Percentiles rank a stretch among this genome's conserved stretches.
Evolutionary conservation across 345 rosid species (phyloP).

Genomic region (Barbarea vulgaris): DNA sequence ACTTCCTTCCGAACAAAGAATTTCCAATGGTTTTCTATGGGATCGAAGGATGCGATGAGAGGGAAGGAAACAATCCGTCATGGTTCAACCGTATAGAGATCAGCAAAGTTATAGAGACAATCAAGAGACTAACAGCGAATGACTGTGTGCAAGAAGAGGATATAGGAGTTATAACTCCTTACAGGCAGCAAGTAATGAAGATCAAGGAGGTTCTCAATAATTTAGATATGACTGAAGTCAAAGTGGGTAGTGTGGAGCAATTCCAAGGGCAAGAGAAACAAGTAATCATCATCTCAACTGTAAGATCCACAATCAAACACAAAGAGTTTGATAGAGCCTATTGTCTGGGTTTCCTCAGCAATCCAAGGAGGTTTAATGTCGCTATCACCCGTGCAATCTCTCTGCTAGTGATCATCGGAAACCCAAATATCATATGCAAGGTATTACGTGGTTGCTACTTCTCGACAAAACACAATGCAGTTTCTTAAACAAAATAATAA

Average conservation of each 20-base stretch:
- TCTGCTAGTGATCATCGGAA: slow-evolving; percentile 72
- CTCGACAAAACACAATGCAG: background rate
- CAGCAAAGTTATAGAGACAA: slow-evolving; percentile 77
- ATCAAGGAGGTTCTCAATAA: slow-evolving; percentile 69
- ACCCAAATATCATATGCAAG: slow-evolving; percentile 82
- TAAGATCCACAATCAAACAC: slow-evolving; percentile 84
- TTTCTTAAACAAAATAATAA: background rate
- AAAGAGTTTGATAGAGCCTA: slow-evolving; percentile 67
- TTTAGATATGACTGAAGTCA: slow-evolving; percentile 61
- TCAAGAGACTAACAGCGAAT: slow-evolving; percentile 52
- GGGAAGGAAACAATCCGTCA: slow-evolving; percentile 93
- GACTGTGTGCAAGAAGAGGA: slow-evolving; percentile 59
- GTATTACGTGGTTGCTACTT: slow-evolving; percentile 43
- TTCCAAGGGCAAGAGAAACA: slow-evolving; percentile 94
- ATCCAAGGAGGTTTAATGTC: slow-evolving; percentile 87
- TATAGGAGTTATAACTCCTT: slow-evolving; percentile 89
- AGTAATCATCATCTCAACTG: slow-evolving; percentile 82
- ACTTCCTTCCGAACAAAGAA: slow-evolving; percentile 63
- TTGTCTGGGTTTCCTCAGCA: slow-evolving; percentile 80
- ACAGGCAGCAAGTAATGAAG: slow-evolving; percentile 86
- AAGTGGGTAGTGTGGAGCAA: slow-evolving; percentile 95
- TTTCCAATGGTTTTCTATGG: slow-evolving; percentile 88
- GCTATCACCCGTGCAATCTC: slow-evolving; percentile 87
- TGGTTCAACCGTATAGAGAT: slow-evolving; percentile 94
- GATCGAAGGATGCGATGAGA: slow-evolving; percentile 95